Base-by-base conservation (phyloP, 2,329 filamentous ascomycete genomes). In the Paramyrothecium sp. region DNA sequence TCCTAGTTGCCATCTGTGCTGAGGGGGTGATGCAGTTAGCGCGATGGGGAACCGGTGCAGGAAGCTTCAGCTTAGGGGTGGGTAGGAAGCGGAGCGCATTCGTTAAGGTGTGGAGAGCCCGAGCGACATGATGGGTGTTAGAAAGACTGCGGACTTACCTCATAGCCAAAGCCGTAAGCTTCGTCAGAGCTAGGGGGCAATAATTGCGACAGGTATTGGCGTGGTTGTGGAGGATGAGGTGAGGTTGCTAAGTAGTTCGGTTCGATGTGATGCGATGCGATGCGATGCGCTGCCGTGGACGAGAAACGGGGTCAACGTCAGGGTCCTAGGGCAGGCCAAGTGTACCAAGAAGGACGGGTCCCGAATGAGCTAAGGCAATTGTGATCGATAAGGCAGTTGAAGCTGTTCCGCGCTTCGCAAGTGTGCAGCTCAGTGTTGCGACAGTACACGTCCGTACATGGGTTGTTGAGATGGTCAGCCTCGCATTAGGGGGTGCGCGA, bases 1-100 rank as follows among this genome's bases (percentile, higher is more conserved):
- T 81, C 67, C 75, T 78, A 67, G 80, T 74, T 67, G 80, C 80
- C 81, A 83, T 83, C 72, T 77, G 75, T 70, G 74, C 78, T 80
- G 69, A 65, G 38, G 38, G n/a, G n/a, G 38, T 44, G 13, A 30
- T 44, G 38, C 38, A 44, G 38, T 44, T 44, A 44, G 38, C 38
- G 38, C 13, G 38, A 44, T 44, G 38, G 38, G 38, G 38, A 44
- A 44, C 38, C 13, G 38, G 26, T 30, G 26, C 26, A 44, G 38
- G 13, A 44, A 44, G n/a, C 13, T 19, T 44, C n/a, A 4, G n/a
- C n/a, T 44, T 16, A 44, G n/a, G 38, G n/a, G 38, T 44, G 38
- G 38, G 38, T 44, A 44, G 4, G 13, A 19, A 44, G 38, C 38
- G 38, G 38, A 44, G 38, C 38, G 38, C 38, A 44, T 44, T 44